Base-by-base conservation (phyloP, 176 grass and related monocot species). In the Oryza brachyantha region DNA sequence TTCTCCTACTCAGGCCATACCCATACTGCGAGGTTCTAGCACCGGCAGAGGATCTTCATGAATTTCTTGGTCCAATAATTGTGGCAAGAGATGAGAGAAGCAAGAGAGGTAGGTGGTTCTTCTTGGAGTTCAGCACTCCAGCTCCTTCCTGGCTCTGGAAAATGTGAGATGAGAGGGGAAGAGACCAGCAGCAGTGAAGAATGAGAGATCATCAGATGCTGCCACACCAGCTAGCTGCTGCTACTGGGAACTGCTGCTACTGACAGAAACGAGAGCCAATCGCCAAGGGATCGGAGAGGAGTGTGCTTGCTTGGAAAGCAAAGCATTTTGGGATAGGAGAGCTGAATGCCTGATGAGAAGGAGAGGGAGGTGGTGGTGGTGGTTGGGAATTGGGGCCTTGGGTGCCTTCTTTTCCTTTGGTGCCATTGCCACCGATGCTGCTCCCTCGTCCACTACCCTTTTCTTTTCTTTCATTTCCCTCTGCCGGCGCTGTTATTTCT, bases 301-400 rank as follows among this genome's bases (percentile, higher is more conserved):
- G 68, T 50, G 78, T 75, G 82, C 84, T 93, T 88, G 82, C 54
- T 83, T 76, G 79, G 64, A 96, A 92, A 92, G 93, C 87, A 87
- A 90, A 77, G 82, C 70, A 84, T 87, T 81, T 54, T 25, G 81
- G 34, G 58, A 68, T 57, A 17, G 52, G 52, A 83, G 46, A 82
- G 36, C 35, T 57, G 63, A 68, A 57, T 57, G 52, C 21, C 8
- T 57, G 52, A 57, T 10, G 52, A 72, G 17, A 1, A 38, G 21
- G 65, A 34, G n/a, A 38, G 21, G 65, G 28, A 16, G 31, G 68
- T 28, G 65, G 76, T 43, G 68, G 35, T 19, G 77, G 85, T 88
- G 64, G 91, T 93, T 89, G 88, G 69, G 74, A 59, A 88, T 93
- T 89, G 88, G 68, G 73, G 45, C n/a, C 38, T 36, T 36, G 35